Percentiles rank a stretch among this genome's conserved stretches.
These are phyloP conservation scores for Phytophthora tubulina DNA, from an alignment of 352 stramenopile genomes.

Conservation along the genomic window DNA sequence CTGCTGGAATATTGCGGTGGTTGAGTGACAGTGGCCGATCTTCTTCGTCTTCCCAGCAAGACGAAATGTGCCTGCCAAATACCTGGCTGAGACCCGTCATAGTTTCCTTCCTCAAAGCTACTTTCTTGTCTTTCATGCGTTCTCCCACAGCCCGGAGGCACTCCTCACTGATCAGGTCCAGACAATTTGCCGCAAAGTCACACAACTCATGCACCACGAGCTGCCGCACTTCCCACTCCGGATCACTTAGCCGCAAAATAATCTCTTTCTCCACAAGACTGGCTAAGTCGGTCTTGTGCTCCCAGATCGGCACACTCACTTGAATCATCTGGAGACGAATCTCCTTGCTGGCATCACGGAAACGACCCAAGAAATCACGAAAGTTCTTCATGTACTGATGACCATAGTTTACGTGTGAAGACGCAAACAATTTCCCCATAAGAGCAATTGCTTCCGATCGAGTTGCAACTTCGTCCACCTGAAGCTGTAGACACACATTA, in stretches of 20 bases:
- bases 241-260: conserved; percentile 73
- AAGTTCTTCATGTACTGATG: conserved; percentile 88
- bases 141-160: conserved; percentile 82
- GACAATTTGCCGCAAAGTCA: conserved; percentile 77
- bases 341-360: conserved; percentile 88
- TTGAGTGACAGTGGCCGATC: conserved; percentile 32
- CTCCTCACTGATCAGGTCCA: conserved; percentile 73
- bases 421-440: conserved; percentile 85
- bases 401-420: conserved; percentile 73
- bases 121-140: conserved; percentile 91
- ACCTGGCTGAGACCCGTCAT: conserved; percentile 91
- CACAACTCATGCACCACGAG: conserved; percentile 84
- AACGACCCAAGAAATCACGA: conserved; percentile 86
- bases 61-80: conserved; percentile 76
- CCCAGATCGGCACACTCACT: conserved; percentile 75
- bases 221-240: conserved; percentile 86
- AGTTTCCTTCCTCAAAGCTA: conserved; percentile 82
- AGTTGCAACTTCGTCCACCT: conserved; percentile 88
- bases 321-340: conserved; percentile 89
- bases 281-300: conserved; percentile 71
- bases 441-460: conserved; percentile 79
- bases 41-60: conserved; percentile 51
- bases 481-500: conserved; percentile 88
- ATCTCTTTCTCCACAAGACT: conserved; percentile 79
- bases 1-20: conserved; percentile 45